Percentiles rank a stretch among this genome's conserved stretches.
phyloP scores from a whole-genome alignment of 2,329 filamentous ascomycete genomes.

The Chrysoporthe cubensis region DNA sequence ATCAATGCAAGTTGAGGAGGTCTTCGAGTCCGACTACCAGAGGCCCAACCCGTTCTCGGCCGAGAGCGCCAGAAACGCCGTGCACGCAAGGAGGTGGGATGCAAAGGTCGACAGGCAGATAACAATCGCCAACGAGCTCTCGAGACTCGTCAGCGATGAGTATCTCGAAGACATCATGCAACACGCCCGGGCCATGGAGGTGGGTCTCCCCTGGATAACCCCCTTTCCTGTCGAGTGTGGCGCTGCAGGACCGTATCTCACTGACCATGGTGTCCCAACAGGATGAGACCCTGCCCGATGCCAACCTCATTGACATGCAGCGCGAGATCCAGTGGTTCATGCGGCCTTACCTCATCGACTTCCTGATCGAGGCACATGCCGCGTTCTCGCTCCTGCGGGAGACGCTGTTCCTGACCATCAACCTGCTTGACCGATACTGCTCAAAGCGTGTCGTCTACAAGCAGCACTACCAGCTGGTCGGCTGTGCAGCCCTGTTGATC shows the following conservation, averaged over 20 bases:
- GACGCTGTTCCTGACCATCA: conserved; percentile 94
- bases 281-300: conserved; percentile 89
- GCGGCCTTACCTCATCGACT: conserved; percentile 96
- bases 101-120: conserved; percentile 71
- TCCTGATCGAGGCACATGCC: conserved; percentile 94
- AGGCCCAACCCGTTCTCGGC: conserved; percentile 27
- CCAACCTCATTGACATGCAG: conserved; percentile 98
- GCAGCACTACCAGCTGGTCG: conserved; percentile 97
- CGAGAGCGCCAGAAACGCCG: conserved; percentile 27
- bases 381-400: conserved; percentile 93
- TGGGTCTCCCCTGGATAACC: conserved; percentile 42
- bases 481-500: conserved; percentile 93
- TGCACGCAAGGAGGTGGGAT: conserved; percentile 29
- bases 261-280: conserved; percentile 34
- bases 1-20: conserved; percentile 37
- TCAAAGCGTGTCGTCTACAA: conserved; percentile 98
- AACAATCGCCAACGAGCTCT: conserved; percentile 86
- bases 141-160: conserved; percentile 81
- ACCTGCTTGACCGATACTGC: conserved; percentile 96
- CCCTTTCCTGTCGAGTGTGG: neutral
- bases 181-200: conserved; percentile 96
- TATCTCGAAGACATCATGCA: conserved; percentile 93
- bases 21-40: conserved; percentile 28
- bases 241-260: neutral
- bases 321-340: conserved; percentile 99